Percentiles rank a stretch among this genome's conserved stretches.
phyloP scores from a whole-genome alignment of 345 rosid species.

The Firmiana major region DNA sequence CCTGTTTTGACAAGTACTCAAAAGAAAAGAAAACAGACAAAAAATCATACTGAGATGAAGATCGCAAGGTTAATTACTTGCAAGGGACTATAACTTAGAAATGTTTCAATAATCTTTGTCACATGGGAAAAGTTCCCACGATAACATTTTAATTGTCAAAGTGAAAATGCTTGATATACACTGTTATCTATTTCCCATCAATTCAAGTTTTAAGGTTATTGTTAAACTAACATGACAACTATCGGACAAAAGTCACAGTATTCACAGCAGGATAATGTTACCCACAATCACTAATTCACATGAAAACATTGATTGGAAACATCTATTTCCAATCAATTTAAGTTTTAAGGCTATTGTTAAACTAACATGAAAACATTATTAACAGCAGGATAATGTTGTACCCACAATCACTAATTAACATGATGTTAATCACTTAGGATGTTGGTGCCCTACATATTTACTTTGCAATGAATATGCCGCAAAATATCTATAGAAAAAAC shows the following conservation, averaged over 20 bases:
- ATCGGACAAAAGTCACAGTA: background rate
- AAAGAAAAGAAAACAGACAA: slow-evolving; percentile 5
- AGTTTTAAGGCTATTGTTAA: too few species aligned
- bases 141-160: background rate
- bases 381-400: background rate
- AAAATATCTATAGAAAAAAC: background rate
- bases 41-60: background rate
- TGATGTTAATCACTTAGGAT: background rate
- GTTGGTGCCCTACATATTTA: background rate
- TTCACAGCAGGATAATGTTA: background rate
- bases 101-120: background rate
- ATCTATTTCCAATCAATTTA: too few species aligned
- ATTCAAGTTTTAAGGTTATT: background rate
- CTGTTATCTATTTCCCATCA: background rate
- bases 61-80: background rate
- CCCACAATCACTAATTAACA: background rate
- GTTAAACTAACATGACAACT: background rate
- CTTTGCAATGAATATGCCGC: background rate
- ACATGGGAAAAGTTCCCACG: background rate
- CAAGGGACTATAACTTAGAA: background rate
- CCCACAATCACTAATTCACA: background rate
- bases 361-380: background rate
- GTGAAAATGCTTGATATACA: background rate
- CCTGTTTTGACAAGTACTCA: slow-evolving; percentile 44
- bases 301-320: too few species aligned